Base-by-base conservation (phyloP, 495 filamentous ascomycete genomes). In the Jackrogersella minutella region DNA sequence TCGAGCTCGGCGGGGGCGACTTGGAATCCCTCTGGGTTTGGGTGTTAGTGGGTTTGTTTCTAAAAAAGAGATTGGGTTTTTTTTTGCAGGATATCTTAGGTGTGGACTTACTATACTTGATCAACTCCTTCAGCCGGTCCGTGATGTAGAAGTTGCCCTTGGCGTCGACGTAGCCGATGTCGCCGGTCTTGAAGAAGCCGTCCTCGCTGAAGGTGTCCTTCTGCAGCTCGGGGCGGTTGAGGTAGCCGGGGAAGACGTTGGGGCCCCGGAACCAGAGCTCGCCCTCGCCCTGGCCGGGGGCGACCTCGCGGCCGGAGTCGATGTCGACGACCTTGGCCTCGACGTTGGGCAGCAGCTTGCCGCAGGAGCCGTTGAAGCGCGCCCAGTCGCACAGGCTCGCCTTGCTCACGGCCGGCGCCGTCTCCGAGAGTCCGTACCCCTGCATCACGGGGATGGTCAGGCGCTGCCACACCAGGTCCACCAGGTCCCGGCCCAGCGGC, bases 1-100 rank as follows among this genome's bases (percentile, higher is more conserved):
- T 97, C 93, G 4, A 97, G 81, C 74, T 97, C 93, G 2, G 93
- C 92, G 1, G 93, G 93, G 1, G 93, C 84, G 3, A 96, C 92
- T 71, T 95, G 93, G 80, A 94, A 93, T 10, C 92, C 93, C 66
- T 91, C 80, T 82, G 58, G 31, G 2, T 2, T 7, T 24, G 0
- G 16, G 4, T 22, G 49, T 51, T 62, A 54, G 47, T 7, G 13
- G 1, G n/a, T n/a, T 37, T 16, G 9, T 37, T 33, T 24, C 31
- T 51, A n/a, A n/a, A n/a, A n/a, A n/a, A n/a, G n/a, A n/a, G 1
- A 34, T 51, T 46, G 8, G 3, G 2, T 11, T 22, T 22, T 14
- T 10, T 21, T 10, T 22, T 14, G 9, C 14, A 28, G 16, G 56
- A n/a, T 33, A 26, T 9, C 34, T 21, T 10, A 7, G 17, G 54